phyloP scores from a whole-genome alignment of 2,329 filamentous ascomycete genomes.

The Paracoccidioides brasiliensis region DNA sequence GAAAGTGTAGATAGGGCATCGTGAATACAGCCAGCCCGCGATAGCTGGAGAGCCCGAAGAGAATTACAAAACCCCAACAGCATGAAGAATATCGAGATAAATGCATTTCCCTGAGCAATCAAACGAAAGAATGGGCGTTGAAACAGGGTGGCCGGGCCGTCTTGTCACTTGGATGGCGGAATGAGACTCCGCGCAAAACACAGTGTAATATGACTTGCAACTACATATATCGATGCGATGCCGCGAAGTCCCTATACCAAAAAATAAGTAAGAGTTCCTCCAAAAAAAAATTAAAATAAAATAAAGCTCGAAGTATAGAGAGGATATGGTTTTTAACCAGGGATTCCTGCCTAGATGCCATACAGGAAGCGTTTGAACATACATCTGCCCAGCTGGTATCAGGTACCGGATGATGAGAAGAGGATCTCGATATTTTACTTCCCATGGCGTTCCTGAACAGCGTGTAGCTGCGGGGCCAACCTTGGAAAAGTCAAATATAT shows the following conservation, averaged over 20 bases:
- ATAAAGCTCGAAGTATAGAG: not conserved
- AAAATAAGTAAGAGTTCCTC: not conserved
- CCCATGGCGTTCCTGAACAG: not conserved
- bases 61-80: constrained; percentile 53
- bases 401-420: not conserved
- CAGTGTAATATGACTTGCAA: constrained; percentile 42
- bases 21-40: constrained; percentile 41
- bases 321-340: not conserved
- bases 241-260: constrained; percentile 40
- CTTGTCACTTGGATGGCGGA: constrained; percentile 33
- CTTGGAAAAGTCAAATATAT: not conserved
- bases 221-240: constrained; percentile 42
- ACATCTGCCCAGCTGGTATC: constrained; percentile 14
- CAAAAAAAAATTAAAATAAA: not conserved
- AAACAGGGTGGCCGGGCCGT: constrained; percentile 36
- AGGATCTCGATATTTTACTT: not conserved
- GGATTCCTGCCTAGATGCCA: not conserved
- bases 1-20: constrained; percentile 42
- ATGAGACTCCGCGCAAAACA: constrained; percentile 42
- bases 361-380: not conserved
- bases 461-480: not conserved
- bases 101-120: constrained; percentile 47
- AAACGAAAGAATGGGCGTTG: constrained; percentile 49
- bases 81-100: constrained; percentile 54
- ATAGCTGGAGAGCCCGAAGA: constrained; percentile 46